Conservation (phyloP, 2,329 filamentous ascomycete species). For the Alternaria solani region DNA sequence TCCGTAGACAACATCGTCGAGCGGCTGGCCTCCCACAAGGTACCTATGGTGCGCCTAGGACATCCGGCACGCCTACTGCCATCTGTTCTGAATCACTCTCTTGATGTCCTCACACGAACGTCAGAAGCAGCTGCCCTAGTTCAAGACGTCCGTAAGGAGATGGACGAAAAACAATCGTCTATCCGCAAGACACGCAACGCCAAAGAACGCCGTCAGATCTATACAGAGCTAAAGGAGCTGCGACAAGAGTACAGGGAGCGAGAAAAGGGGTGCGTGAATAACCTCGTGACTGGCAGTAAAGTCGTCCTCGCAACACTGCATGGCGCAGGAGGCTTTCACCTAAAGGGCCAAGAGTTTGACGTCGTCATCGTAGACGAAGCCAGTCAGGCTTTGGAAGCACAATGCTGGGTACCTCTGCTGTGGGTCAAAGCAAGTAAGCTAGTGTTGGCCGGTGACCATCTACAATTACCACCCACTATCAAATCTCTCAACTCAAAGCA, state of each 20-base stretch:
- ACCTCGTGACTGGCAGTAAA: constrained; percentile 77
- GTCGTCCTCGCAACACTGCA: constrained; percentile 94
- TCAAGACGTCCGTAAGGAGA: constrained; percentile 86
- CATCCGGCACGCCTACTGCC: constrained; percentile 91
- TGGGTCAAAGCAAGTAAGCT: constrained; percentile 76
- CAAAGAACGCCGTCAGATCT: constrained; percentile 80
- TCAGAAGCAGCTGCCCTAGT: constrained; percentile 91
- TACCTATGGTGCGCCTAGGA: constrained; percentile 87
- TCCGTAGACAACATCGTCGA: constrained; percentile 99
- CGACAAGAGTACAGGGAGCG: constrained; percentile 88
- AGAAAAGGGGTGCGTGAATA: constrained; percentile 80
- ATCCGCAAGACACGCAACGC: constrained; percentile 87
- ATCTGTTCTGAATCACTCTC: constrained; percentile 85
- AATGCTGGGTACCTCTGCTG: constrained; percentile 93
- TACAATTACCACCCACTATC: constrained; percentile 93
- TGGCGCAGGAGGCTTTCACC: constrained; percentile 85
- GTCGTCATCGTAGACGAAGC: constrained; percentile 96
- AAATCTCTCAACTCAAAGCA: constrained; percentile 70
- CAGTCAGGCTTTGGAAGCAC: constrained; percentile 92
- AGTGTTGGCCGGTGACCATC: constrained; percentile 90
- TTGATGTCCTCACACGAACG: constrained; percentile 89
- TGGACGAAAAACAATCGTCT: constrained; percentile 88
- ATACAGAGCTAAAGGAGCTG: constrained; percentile 82
- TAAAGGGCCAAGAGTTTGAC: constrained; percentile 83
- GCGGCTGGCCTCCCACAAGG: constrained; percentile 80